Conservation (phyloP, 1,139 yeast genomes). For the Saccharomycopsis hybrid region DNA sequence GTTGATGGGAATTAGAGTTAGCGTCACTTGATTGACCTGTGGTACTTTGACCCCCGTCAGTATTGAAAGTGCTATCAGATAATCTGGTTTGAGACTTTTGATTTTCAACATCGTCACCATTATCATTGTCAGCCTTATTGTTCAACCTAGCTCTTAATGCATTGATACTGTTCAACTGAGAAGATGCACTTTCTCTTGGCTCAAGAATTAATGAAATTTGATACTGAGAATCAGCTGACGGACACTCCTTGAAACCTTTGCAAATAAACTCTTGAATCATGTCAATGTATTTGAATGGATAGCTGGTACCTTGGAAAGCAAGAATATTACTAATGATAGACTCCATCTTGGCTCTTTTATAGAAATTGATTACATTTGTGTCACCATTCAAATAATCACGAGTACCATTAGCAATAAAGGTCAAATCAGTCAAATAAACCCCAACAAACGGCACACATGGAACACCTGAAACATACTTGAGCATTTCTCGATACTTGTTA, state of each 20-base stretch:
- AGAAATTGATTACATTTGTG: constrained; percentile 64
- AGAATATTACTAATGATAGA: constrained; percentile 72
- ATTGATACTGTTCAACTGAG: constrained; percentile 9
- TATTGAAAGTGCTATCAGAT: too few species aligned
- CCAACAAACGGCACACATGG: constrained; percentile 95
- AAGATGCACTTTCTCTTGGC: constrained; percentile 34
- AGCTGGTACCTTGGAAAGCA: constrained; percentile 62
- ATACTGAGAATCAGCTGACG: constrained; percentile 78
- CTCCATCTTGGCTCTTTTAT: constrained; percentile 69
- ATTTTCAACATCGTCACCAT: not conserved
- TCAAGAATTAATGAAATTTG: constrained; percentile 67
- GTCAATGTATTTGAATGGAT: constrained; percentile 56
- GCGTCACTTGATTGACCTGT: too few species aligned
- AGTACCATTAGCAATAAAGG: constrained; percentile 87
- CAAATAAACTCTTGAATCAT: constrained; percentile 64
- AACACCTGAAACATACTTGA: constrained; percentile 64
- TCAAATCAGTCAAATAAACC: constrained; percentile 80
- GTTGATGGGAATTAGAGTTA: too few species aligned
- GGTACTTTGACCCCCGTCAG: too few species aligned
- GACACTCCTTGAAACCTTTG: constrained; percentile 53
- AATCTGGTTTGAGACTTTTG: too few species aligned
- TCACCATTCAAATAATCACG: constrained; percentile 67
- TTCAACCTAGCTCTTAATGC: constrained; percentile 2
- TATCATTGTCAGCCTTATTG: not conserved
- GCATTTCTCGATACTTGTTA: constrained; percentile 75